Evolutionary conservation across 169 alveolate genomes (phyloP), one percentile per base, ranked within the genome.

Genomic region (Toxoplasma gondii): DNA sequence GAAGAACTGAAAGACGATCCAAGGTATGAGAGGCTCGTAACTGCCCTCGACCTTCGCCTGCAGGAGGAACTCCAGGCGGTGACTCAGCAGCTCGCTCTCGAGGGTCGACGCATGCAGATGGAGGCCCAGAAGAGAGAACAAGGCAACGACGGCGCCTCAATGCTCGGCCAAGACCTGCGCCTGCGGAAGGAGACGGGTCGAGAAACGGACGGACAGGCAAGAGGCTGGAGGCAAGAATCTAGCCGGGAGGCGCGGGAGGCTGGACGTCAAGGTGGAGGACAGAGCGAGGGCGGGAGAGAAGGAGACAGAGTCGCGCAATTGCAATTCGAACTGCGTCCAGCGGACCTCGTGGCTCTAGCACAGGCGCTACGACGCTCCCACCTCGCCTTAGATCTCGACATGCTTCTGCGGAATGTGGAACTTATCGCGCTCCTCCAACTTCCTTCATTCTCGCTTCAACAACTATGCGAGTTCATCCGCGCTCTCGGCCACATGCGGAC

Each of bases 1-100:
- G 90, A 82, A 38, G 67, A 41, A 34, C 90, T 82, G n/a, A 38
- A 43, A 17, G 90, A 82, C 54, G 90, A 82, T 36, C 41, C 44
- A 10, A 64, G 90, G 67, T 82, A 82, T 43, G 69, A 5, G 67
- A 2, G 64, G 38, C 64, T 82, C 44, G 34, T 82, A 7, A 27
- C 34, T 22, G 67, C 67, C 24, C 90, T 82, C 24, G 90, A 82
- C 24, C 34, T 38, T 10, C 53, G 64, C 34, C 41, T 82, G 90
- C 90, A 82, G 29, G 67, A 82, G 29, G 90, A 39, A 34, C 43
- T 82, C 64, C 90, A 43, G 38, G 69, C 5, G 9, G 90, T 36
- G 39, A n/a, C 90, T 39, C 31, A 34, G 22, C 86, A 78, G 86
- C 12, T 78, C n/a, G 45, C 24, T 19, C n/a, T 38, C 24, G 2